Base-by-base conservation (phyloP, 257 asterid genomes). In the Knoxia roxburghii region DNA sequence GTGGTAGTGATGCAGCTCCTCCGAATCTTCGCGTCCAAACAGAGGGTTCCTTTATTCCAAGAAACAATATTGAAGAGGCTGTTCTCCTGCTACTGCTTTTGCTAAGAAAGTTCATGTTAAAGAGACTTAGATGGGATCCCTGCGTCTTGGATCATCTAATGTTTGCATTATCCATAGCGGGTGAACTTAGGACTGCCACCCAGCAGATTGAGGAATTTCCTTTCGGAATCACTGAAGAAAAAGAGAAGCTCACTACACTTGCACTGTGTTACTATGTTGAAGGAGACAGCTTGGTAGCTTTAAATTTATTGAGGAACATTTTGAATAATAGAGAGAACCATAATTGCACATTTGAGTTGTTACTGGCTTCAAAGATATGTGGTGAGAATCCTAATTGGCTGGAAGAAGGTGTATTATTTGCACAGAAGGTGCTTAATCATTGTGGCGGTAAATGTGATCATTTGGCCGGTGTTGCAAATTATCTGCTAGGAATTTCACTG, bases 21-120 rank as follows among this genome's bases (percentile, higher is more conserved):
- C 98, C 98, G 20, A 89, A 79, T 77, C 97, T 91, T 62, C 95
- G 96, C 26, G 81, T 81, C 8, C 98, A 91, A 60, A 72, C 76
- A 75, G 98, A 87, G 63, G 90, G 86, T 20, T 84, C 96, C 2
- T 91, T 80, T 72, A 55, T 87, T 71, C 98, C 97, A 0, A 81
- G 72, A 68, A 89, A 83, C 86, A 91, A 91, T 37, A 70, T 86
- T 27, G 98, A 91, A 78, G 97, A 91, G 79, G 96, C 98, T 26
- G 61, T 91, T 71, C 94, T 91, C 21, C 80, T 91, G 40, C 87
- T 91, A 10, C 76, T 87, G 3, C 76, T 91, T 53, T 76, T 86
- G 71, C 87, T 91, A 45, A 76, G 77, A 62, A 85, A 81, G 55
- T 56, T 72, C 55, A 62, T 51, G 48, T 75, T 71, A 73, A 75